Evolutionary conservation across 1,139 yeast genomes (phyloP).

Genomic region (Barnettozyma hawaiiensis): DNA sequence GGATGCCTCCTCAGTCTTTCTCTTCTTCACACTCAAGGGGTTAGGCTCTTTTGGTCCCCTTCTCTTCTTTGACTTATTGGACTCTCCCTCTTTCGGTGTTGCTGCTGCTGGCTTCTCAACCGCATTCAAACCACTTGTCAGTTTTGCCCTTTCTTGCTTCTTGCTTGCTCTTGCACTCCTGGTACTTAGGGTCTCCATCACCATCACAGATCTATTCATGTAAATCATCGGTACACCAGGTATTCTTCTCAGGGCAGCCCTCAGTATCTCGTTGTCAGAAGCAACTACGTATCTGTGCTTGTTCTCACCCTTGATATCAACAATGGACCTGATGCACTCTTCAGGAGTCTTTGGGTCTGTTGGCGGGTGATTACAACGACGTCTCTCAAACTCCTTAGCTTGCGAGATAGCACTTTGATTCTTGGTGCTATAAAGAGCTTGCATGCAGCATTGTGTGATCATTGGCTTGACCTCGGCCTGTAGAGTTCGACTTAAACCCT

Average conservation of each 20-base stretch:
- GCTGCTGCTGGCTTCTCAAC: constrained; percentile 30
- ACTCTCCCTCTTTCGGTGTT: constrained; percentile 25
- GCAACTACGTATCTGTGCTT: constrained; percentile 90
- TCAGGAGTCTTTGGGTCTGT: constrained; percentile 59
- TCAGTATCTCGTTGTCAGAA: constrained; percentile 65
- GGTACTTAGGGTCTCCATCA: constrained; percentile 87
- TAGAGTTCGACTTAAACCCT: constrained; percentile 75
- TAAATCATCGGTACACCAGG: constrained; percentile 91
- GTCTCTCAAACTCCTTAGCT: constrained; percentile 80
- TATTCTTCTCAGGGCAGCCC: constrained; percentile 60
- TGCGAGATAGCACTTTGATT: constrained; percentile 70
- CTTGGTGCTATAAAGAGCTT: constrained; percentile 66
- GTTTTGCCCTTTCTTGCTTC: constrained; percentile 55
- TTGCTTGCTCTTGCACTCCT: constrained; percentile 56
- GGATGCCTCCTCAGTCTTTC: constrained; percentile 34
- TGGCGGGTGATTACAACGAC: constrained; percentile 59
- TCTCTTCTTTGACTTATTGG: constrained; percentile 39
- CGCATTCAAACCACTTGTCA: constrained; percentile 68
- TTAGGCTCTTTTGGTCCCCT: constrained; percentile 78
- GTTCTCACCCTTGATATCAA: constrained; percentile 65
- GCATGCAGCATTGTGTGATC: constrained; percentile 96
- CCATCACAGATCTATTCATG: constrained; percentile 87
- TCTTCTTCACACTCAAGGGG: constrained; percentile 75
- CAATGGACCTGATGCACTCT: constrained; percentile 73
- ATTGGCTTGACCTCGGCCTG: constrained; percentile 86